phyloP scores from a whole-genome alignment of 1,284 basidiomycete genomes.

The Trichosporon asahii region DNA sequence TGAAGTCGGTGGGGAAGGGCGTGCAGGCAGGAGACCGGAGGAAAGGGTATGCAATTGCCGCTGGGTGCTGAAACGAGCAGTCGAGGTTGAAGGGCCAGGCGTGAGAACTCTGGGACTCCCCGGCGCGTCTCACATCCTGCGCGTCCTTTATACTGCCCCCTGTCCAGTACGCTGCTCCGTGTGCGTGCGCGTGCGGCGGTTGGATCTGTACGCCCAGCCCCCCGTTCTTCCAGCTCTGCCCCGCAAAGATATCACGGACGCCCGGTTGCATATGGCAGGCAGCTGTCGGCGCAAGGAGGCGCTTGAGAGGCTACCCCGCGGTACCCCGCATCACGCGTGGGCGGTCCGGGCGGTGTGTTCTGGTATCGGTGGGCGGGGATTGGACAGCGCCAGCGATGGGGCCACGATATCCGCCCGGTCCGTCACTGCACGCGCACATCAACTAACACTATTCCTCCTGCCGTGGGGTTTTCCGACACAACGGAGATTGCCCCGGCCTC shows the following conservation, averaged over 20 bases:
- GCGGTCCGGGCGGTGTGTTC: neutral
- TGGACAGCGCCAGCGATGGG: neutral
- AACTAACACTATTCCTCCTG: neutral
- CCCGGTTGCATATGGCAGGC: neutral
- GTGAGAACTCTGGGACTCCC: neutral
- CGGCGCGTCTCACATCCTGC: neutral
- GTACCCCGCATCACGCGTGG: slow-evolving; percentile 2
- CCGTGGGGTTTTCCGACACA: neutral
- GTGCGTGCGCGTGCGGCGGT: neutral
- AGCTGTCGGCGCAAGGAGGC: neutral
- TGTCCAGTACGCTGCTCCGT: neutral
- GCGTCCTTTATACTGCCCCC: neutral
- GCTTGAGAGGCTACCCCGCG: neutral
- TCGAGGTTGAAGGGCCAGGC: neutral
- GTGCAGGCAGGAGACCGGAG: neutral
- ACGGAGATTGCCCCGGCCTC: neutral
- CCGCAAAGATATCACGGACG: neutral
- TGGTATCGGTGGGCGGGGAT: neutral
- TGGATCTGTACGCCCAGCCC: no score
- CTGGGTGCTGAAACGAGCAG: neutral
- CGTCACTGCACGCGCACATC: neutral
- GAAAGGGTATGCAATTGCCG: slow-evolving; percentile 6
- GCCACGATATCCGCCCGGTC: neutral
- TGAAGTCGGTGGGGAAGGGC: neutral
- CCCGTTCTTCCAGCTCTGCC: no score